Evolutionary conservation across 768 basidiomycete genomes (phyloP).

Genomic region (Neoboletus subvelutipes): DNA sequence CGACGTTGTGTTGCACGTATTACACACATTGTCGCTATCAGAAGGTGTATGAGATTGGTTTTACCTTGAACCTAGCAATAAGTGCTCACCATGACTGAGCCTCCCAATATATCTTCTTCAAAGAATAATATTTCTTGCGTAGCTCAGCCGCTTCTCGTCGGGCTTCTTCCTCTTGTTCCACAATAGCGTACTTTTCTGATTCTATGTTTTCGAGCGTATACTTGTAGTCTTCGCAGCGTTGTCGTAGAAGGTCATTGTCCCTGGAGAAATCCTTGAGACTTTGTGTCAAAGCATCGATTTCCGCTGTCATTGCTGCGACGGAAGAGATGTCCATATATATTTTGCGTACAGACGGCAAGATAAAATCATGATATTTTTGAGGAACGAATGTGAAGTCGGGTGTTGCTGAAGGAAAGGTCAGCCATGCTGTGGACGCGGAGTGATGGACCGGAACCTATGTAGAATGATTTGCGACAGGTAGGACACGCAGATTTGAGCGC

Average conservation of each 20-base stretch:
- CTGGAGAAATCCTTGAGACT: conserved; percentile 38
- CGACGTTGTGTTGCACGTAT: not conserved
- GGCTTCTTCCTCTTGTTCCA: conserved; percentile 35
- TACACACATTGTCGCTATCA: conserved; percentile 8
- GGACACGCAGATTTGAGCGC: conserved; percentile 53
- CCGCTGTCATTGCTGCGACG: conserved; percentile 22
- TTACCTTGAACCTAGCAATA: not conserved
- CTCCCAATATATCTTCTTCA: conserved; percentile 29
- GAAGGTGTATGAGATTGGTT: not conserved
- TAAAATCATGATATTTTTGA: conserved; percentile 54
- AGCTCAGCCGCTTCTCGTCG: conserved; percentile 42
- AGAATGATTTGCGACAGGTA: conserved; percentile 54
- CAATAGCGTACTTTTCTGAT: conserved; percentile 29
- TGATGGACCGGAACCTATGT: conserved; percentile 45
- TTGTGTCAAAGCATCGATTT: conserved; percentile 38
- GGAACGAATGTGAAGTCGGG: conserved; percentile 53
- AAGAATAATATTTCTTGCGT: conserved; percentile 31
- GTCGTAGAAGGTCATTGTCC: conserved; percentile 45
- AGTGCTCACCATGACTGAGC: conserved; percentile 14
- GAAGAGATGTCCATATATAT: conserved; percentile 49
- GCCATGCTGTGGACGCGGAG: not conserved
- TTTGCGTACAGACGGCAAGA: conserved; percentile 57
- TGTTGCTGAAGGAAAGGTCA: conserved; percentile 36
- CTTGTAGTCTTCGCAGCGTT: conserved; percentile 43
- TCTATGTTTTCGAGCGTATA: conserved; percentile 33